A percentile compares a stretch with the other conserved stretches of the same genome.
phyloP scores from a whole-genome alignment of 2,329 filamentous ascomycete species.

The Aspergillus sp. region DNA sequence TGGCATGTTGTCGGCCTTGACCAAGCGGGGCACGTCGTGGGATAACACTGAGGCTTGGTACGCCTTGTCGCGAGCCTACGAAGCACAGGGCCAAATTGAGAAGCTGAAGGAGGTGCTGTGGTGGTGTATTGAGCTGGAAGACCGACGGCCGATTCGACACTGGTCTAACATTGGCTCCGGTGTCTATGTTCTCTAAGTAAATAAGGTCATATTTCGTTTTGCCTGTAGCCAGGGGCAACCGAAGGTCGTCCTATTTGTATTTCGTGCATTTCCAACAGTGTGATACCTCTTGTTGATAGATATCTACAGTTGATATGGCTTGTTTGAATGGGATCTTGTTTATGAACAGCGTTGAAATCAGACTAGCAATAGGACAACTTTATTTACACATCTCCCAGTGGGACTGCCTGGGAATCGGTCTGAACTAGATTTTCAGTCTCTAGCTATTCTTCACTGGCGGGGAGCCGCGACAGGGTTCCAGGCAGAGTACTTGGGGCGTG shows the following conservation, averaged over 20 bases:
- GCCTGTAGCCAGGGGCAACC: background rate
- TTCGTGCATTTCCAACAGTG: constrained; percentile 14
- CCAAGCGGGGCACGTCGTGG: constrained; percentile 84
- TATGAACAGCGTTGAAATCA: constrained; percentile 17
- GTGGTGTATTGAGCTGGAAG: constrained; percentile 97
- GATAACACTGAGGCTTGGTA: constrained; percentile 94
- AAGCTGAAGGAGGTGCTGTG: constrained; percentile 91
- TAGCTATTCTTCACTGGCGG: constrained; percentile 15
- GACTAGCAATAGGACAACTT: constrained; percentile 31
- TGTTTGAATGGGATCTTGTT: background rate
- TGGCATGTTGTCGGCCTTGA: constrained; percentile 75
- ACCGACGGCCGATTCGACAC: constrained; percentile 72
- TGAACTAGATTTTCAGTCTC: background rate
- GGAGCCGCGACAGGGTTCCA: constrained; percentile 37
- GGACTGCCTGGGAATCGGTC: background rate
- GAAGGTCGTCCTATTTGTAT: constrained; percentile 3
- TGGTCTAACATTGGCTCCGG: constrained; percentile 72
- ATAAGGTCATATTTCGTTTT: background rate
- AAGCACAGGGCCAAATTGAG: constrained; percentile 78
- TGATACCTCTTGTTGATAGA: constrained; percentile 25
- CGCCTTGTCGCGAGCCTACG: constrained; percentile 79
- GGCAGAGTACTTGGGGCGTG: constrained; percentile 33
- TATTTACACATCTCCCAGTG: constrained; percentile 34
- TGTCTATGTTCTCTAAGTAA: constrained; percentile 60
- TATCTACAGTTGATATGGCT: constrained; percentile 3